Conservation (phyloP, 2,329 filamentous ascomycete genomes). For the Diplodia corticola region DNA sequence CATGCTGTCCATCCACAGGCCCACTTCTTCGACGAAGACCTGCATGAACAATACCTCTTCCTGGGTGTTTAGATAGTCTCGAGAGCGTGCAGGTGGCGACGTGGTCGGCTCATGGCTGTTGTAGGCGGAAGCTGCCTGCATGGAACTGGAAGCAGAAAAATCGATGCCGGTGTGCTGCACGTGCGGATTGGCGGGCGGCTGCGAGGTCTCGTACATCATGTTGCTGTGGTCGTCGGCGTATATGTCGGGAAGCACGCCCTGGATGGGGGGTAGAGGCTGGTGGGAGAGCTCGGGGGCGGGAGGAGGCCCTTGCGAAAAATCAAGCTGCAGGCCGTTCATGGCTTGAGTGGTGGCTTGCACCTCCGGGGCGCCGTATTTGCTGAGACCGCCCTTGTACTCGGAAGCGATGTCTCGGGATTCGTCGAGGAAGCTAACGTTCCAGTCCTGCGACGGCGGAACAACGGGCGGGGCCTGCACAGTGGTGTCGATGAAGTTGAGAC, state of each 20-base stretch:
- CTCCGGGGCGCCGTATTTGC: conserved; percentile 65
- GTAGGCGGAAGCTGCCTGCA: conserved; percentile 29
- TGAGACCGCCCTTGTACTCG: conserved; percentile 79
- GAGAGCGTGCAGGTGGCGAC: conserved; percentile 44
- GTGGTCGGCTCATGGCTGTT: conserved; percentile 41
- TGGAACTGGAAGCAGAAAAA: conserved; percentile 33
- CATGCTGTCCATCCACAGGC: conserved; percentile 91
- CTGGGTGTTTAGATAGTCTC: conserved; percentile 68
- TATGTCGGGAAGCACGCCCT: conserved; percentile 50
- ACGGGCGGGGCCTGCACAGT: conserved; percentile 69
- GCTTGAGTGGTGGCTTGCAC: conserved; percentile 26
- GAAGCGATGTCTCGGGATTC: conserved; percentile 88
- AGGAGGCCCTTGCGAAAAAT: conserved; percentile 30
- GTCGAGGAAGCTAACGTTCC: conserved; percentile 77
- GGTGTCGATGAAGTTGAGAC: conserved; percentile 89
- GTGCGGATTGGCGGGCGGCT: conserved; percentile 35
- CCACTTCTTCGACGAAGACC: conserved; percentile 87
- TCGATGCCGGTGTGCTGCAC: conserved; percentile 33
- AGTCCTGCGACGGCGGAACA: conserved; percentile 63
- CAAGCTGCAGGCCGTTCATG: conserved; percentile 35
- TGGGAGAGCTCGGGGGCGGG: conserved; percentile 39
- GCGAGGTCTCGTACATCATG: conserved; percentile 41
- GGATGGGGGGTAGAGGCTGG: conserved; percentile 54
- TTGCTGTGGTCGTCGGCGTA: conserved; percentile 48
- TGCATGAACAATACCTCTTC: conserved; percentile 90